Evolutionary conservation across 2,329 filamentous ascomycete genomes (phyloP), one percentile per base, ranked within the genome.

Genomic region (Decorospora gaudefroyi): DNA sequence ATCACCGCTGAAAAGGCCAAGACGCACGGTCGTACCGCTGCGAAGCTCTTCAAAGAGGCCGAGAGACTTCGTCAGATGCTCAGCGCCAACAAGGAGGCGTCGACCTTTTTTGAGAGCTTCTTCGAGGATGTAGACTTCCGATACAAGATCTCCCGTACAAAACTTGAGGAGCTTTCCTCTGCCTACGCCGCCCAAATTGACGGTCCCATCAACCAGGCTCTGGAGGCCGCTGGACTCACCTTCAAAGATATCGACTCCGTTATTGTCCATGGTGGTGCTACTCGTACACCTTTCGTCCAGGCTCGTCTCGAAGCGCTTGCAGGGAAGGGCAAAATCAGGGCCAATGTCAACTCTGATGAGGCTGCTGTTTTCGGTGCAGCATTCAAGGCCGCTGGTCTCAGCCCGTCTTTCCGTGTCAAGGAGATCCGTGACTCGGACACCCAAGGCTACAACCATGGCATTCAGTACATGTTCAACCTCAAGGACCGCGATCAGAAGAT

Each of bases 281-380:
- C 90, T 31, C 84, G 93, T 49, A 97, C 92, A 6, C 93, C 93
- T 0, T 96, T 97, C 61, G 89, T 99, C 8, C 92, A 97, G 70
- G 92, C 86, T 72, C 81, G 87, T 61, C 82, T 99, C 11, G 90
- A 96, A 73, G 82, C 83, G 50, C 72, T 88, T 29, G 81, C 85
- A 36, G 87, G 88, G 25, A 72, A 84, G 6, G 83, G 87, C 37
- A 96, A 95, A 76, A 78, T 99, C 47, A 86, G 90, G 54, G 87
- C 86, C 64, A 99, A 95, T 61, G 93, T 99, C 66, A 99, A 99
- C 74, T 88, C 92, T 8, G 93, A 99, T 63, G 93, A 99, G 73
- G 87, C 93, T 16, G 93, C 93, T 36, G 93, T 95, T 7, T 95
- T 97, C 70, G 93, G 93, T 60, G 92, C 93, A 42, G 91, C 87